Base-by-base conservation (phyloP, 306 rosid genomes). In the Cucurbita moschata region DNA sequence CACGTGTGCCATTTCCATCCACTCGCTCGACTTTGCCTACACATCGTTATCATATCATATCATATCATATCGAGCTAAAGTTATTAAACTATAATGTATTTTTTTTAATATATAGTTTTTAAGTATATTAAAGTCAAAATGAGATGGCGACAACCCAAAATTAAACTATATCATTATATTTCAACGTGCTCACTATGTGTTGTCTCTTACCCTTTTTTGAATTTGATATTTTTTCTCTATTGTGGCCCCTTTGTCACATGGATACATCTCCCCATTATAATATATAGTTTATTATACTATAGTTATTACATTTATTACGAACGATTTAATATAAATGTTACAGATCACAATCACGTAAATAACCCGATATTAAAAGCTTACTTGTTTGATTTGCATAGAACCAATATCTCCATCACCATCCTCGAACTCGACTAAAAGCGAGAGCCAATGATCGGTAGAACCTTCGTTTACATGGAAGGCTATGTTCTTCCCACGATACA, bases 381-480 rank as follows among this genome's bases (percentile, higher is more conserved):
- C 98, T 52, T 84, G 79, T 88, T 75, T 89, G 37, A 93, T 83
- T 53, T 88, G 89, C 97, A 93, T 90, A 59, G 97, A 82, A 58
- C 88, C 79, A 8, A 93, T 72, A 77, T 90, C 98, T 8, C 98
- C 98, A 71, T 93, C 98, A 76, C 88, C 98, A 58, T 85, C 90
- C 82, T 86, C 96, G 79, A 81, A 93, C 64, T 83, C 90, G 4
- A 81, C 94, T 42, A 90, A 71, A 78, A 93, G 87, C n/a, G 98
- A 93, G 2, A 93, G 85, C 88, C 88, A 93, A 70, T 30, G 91
- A 5, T 88, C 85, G 12, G 98, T 87, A 26, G 98, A 93, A 21
- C 98, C 98, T 87, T 93, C 98, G 44, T 90, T 88, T 4, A 93
- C 96, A 68, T 77, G 90, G 81, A 90, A 93, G 52, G 94, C 88